phyloP scores from a whole-genome alignment of 768 basidiomycete genomes.

The Omphalotus guepiniiformis region DNA sequence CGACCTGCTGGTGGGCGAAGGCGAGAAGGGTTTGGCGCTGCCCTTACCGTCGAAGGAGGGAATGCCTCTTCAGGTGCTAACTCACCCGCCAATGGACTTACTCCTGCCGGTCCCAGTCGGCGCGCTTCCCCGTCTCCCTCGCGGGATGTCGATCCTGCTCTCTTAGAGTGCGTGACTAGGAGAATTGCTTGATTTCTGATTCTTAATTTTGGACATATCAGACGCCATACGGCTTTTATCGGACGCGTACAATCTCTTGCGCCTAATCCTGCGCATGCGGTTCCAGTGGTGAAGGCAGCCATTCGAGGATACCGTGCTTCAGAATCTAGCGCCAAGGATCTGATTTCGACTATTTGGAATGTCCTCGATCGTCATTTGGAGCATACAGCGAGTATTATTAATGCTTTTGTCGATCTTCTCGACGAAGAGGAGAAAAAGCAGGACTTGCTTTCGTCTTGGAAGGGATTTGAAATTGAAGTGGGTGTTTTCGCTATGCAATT shows the following conservation, averaged over 20 bases:
- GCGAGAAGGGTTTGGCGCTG: neutral
- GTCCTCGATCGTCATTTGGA: constrained; percentile 66
- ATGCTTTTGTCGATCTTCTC: constrained; percentile 68
- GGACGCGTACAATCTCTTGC: constrained; percentile 37
- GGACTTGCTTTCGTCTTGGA: constrained; percentile 73
- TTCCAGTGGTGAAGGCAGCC: constrained; percentile 65
- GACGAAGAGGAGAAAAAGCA: constrained; percentile 84
- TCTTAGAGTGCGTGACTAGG: neutral
- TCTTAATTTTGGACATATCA: constrained; percentile 49
- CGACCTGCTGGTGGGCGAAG: neutral
- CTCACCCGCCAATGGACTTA: neutral
- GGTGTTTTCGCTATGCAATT: neutral
- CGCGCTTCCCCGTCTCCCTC: neutral
- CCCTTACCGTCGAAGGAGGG: neutral
- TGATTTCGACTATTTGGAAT: constrained; percentile 88
- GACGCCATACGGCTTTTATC: constrained; percentile 30
- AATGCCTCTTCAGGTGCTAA: constrained; percentile 37
- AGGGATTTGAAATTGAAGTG: constrained; percentile 73
- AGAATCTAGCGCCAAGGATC: constrained; percentile 78
- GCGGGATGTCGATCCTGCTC: neutral
- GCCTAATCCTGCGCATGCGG: constrained; percentile 49
- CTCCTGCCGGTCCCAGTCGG: neutral
- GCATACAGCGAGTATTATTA: constrained; percentile 68
- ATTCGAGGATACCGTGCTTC: constrained; percentile 72
- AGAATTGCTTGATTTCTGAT: neutral